These are phyloP conservation scores for Colletotrichum higginsianum DNA, from an alignment of 2,329 filamentous ascomycete genomes.

Conservation along the genomic window DNA sequence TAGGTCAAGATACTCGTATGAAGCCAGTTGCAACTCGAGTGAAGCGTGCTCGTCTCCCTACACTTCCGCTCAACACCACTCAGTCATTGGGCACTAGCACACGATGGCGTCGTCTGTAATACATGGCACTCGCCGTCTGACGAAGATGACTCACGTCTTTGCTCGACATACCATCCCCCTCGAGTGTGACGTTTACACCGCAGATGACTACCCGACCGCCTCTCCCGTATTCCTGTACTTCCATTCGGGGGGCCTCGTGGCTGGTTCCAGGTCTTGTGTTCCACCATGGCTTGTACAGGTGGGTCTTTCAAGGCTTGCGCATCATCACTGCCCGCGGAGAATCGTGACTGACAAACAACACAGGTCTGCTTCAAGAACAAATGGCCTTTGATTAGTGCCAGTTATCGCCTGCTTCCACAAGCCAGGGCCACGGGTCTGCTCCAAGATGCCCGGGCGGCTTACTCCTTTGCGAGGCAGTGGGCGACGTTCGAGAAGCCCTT, in stretches of 20 bases:
- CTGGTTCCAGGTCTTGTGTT: constrained; percentile 50
- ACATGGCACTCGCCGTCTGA: constrained; percentile 13
- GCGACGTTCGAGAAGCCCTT: constrained; percentile 5
- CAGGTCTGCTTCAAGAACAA: constrained; percentile 50
- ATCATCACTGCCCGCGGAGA: background rate
- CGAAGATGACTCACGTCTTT: constrained; percentile 48
- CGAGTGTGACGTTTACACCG: constrained; percentile 54
- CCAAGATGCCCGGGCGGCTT: constrained; percentile 51
- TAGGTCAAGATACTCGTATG: background rate
- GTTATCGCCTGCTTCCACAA: constrained; percentile 55
- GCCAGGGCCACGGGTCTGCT: constrained; percentile 48
- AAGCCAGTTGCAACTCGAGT: background rate
- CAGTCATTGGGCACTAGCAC: background rate
- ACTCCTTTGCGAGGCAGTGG: constrained; percentile 49
- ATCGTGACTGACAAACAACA: background rate
- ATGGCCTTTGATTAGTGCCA: constrained; percentile 54
- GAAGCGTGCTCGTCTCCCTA: background rate
- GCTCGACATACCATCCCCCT: constrained; percentile 52
- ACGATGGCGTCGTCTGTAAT: constrained; percentile 6
- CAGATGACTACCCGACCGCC: constrained; percentile 44
- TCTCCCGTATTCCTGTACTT: constrained; percentile 55
- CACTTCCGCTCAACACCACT: background rate
- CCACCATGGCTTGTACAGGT: constrained; percentile 56
- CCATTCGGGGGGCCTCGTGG: constrained; percentile 53
- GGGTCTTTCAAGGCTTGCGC: constrained; percentile 7